phyloP scores from a whole-genome alignment of 352 stramenopile species.

The Thalassiosira pacifica region DNA sequence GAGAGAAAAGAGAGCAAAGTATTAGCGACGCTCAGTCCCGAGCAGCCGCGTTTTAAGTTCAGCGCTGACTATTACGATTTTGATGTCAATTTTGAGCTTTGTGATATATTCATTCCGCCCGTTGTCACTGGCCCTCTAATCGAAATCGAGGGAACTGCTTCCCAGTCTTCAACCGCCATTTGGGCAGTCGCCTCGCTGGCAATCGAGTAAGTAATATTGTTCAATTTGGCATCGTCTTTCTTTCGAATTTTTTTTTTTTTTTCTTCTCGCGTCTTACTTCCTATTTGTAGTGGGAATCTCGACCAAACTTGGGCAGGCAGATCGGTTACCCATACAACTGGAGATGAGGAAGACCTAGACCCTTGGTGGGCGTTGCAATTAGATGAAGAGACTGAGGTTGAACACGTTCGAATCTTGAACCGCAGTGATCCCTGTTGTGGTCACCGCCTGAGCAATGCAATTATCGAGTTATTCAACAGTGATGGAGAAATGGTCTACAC shows the following conservation, averaged over 20 bases:
- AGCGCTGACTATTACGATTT: conserved; percentile 18
- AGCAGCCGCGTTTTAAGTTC: conserved; percentile 6
- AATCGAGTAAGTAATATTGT: conserved; percentile 14
- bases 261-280: not conserved
- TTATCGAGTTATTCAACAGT: conserved; percentile 3
- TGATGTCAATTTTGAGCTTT: conserved; percentile 10
- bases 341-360: conserved; percentile 6
- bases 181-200: not conserved
- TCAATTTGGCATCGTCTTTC: conserved; percentile 7
- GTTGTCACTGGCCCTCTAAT: conserved; percentile 7
- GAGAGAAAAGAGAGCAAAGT: conserved; percentile 3
- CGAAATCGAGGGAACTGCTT: conserved; percentile 6
- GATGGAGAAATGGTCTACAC: conserved; percentile 1
- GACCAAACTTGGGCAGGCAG: conserved; percentile 9
- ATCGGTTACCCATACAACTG: conserved; percentile 5
- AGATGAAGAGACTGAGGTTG: conserved; percentile 6
- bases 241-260: not conserved
- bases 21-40: not conserved
- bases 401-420: conserved; percentile 12
- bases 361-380: conserved; percentile 11
- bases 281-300: conserved; percentile 5
- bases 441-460: conserved; percentile 6
- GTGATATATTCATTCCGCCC: conserved; percentile 9
- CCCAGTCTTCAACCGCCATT: conserved; percentile 7
- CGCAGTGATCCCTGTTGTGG: conserved; percentile 1